A percentile compares a stretch with the other conserved stretches of the same genome.
Evolutionary conservation across 306 rosid genomes (phyloP).

Genomic region (Dicorynia guianensis): DNA sequence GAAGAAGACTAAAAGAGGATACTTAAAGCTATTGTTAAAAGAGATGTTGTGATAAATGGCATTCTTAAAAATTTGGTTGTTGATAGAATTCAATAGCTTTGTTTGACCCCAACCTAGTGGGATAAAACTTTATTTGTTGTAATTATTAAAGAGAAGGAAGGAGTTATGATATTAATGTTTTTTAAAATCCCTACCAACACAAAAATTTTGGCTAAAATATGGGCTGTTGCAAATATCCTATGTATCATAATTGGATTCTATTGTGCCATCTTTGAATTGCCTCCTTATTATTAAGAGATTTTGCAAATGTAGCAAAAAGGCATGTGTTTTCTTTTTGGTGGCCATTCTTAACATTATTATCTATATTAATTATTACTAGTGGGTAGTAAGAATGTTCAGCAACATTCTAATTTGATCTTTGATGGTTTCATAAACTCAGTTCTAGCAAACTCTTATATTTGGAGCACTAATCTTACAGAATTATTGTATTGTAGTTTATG

Average conservation of each 20-base stretch:
- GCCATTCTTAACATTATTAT: no score
- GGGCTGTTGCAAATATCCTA: conserved; percentile 11
- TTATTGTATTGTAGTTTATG: no score
- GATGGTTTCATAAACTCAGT: neutral
- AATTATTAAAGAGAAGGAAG: neutral
- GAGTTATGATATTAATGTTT: conserved; percentile 10
- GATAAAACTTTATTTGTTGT: no score
- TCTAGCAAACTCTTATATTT: no score
- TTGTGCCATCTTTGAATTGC: conserved; percentile 24
- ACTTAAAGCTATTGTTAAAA: no score
- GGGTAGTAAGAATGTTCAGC: neutral
- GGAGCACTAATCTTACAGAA: no score
- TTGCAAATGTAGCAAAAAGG: conserved; percentile 17
- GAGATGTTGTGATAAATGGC: no score
- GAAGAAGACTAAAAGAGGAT: no score
- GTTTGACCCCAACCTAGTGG: no score
- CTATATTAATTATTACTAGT: neutral
- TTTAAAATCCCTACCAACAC: conserved; percentile 9
- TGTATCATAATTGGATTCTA: conserved; percentile 16
- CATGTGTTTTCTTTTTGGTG: neutral
- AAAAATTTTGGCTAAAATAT: neutral
- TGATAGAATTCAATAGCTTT: no score
- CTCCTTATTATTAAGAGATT: conserved; percentile 12
- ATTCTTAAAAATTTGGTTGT: no score
- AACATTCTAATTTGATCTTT: neutral